Base-by-base conservation (phyloP, 192 early-diverging fungal genomes). In the Pilobolus umbonatus region DNA sequence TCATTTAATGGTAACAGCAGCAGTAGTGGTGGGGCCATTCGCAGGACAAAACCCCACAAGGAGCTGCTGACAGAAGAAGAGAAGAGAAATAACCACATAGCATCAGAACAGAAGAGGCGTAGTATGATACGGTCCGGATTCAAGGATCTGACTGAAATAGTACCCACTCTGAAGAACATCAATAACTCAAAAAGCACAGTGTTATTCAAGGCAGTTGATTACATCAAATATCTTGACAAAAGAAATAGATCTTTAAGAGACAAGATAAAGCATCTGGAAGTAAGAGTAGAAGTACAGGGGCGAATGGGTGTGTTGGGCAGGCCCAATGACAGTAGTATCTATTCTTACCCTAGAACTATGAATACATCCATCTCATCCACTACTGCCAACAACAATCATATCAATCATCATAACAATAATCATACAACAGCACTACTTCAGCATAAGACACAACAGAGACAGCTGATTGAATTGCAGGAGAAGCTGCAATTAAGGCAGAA, bases 81-180 rank as follows among this genome's bases (percentile, higher is more conserved):
- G 59, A 90, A 90, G 56, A 65, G 84, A 35, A 75, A 77, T 15
- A 90, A 88, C 62, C 88, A 90, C 60, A 88, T 90, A 50, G 72
- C 77, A 5, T 87, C 85, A 0, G 88, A 90, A 65, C 86, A 90
- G 58, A 88, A 86, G 69, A 79, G 88, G 42, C 60, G 88, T 29
- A 85, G 84, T 43, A 76, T 84, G 11, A 88, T 90, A 50, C 85
- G 90, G 17, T 76, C 75, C 21, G 95, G 95, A 31, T 95, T 94
- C 77, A 88, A 93, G 64, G 85, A 92, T 65, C 82, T 97, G 59
- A 86, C 89, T 15, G 88, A 90, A 38, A 82, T 93, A 29, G 88
- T 96, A 38, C 92, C 93, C 8, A 84, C 82, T 4, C 75, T 96
- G 31, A 88, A 74, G 42, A 80, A 82, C 29, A 61, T 79, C 24